Evolutionary conservation across 306 rosid species (phyloP).

Genomic region (Prunus salicina): DNA sequence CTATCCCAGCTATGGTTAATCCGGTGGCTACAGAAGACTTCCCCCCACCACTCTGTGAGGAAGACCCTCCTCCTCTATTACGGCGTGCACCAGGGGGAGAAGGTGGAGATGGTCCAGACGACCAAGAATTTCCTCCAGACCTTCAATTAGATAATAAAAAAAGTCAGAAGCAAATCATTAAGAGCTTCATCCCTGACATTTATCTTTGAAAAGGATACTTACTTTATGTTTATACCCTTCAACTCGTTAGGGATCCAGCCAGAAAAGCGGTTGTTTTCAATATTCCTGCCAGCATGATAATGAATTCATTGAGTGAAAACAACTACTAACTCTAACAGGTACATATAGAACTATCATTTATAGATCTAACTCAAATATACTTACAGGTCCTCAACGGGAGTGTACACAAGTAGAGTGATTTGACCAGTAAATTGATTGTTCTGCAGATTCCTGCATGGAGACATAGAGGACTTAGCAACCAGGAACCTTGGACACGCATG

Average conservation of each 20-base stretch:
- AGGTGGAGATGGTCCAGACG: slow-evolving; percentile 71
- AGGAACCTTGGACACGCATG: background rate
- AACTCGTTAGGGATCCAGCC: slow-evolving; percentile 78
- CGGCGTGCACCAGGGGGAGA: slow-evolving; percentile 63
- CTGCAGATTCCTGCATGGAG: slow-evolving; percentile 59
- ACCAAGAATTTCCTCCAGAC: slow-evolving; percentile 87
- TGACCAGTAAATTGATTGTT: slow-evolving; percentile 74
- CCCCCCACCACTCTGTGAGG: background rate
- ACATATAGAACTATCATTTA: background rate
- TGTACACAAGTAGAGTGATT: slow-evolving; percentile 58
- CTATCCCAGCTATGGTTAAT: slow-evolving; percentile 53
- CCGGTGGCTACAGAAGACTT: slow-evolving; percentile 36
- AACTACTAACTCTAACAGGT: background rate
- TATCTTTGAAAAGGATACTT: slow-evolving; percentile 22
- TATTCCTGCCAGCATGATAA: slow-evolving; percentile 46
- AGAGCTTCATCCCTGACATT: slow-evolving; percentile 15
- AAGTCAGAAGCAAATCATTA: slow-evolving; percentile 20
- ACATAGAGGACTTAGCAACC: slow-evolving; percentile 23
- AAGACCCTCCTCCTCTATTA: background rate
- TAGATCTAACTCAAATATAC: slow-evolving; percentile 14
- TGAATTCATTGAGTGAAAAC: background rate
- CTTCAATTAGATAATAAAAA: slow-evolving; percentile 33
- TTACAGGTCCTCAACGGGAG: slow-evolving; percentile 76
- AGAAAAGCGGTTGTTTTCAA: slow-evolving; percentile 73
- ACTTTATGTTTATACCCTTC: slow-evolving; percentile 57